Evolutionary conservation across 1,284 basidiomycete species (phyloP).

Genomic region (Moesziomyces sp.): DNA sequence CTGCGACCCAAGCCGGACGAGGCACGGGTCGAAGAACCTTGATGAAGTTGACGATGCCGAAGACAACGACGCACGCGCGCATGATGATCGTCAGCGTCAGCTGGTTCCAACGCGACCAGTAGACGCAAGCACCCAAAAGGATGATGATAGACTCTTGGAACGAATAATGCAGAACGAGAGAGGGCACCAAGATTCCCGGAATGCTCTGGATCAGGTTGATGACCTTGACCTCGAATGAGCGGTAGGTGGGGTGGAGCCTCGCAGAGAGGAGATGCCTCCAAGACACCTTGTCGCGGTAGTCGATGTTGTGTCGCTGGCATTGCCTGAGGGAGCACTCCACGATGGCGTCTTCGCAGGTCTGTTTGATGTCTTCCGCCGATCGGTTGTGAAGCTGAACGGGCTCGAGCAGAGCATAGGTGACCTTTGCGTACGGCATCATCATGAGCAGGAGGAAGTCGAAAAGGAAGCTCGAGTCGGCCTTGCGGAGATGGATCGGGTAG

Average conservation of each 20-base stretch:
- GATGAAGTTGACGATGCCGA: slow-evolving; percentile 32
- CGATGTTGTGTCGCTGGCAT: slow-evolving; percentile 24
- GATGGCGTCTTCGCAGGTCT: slow-evolving; percentile 19
- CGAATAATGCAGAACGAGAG: slow-evolving; percentile 16
- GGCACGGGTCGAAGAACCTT: slow-evolving; percentile 21
- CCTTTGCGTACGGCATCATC: slow-evolving; percentile 34
- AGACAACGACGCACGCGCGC: slow-evolving; percentile 17
- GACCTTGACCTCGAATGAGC: slow-evolving; percentile 14
- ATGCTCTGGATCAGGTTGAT: slow-evolving; percentile 26
- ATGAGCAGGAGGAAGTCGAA: slow-evolving; percentile 27
- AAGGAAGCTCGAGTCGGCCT: slow-evolving; percentile 32
- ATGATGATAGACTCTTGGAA: slow-evolving; percentile 23
- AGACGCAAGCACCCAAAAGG: slow-evolving; percentile 17
- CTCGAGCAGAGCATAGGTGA: slow-evolving; percentile 22
- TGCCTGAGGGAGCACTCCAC: slow-evolving; percentile 27
- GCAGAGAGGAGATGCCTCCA: slow-evolving; percentile 27
- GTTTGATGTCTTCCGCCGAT: slow-evolving; percentile 22
- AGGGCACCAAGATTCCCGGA: slow-evolving; percentile 15
- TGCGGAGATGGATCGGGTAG: slow-evolving; percentile 28
- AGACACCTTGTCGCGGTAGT: slow-evolving; percentile 27
- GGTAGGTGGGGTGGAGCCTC: slow-evolving; percentile 28
- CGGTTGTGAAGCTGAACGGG: slow-evolving; percentile 16
- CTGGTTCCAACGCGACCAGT: slow-evolving; percentile 31
- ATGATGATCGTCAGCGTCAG: slow-evolving; percentile 26
- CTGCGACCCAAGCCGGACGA: slow-evolving; percentile 30